Evolutionary conservation across 306 rosid genomes (phyloP).

Genomic region (Psophocarpus tetragonolobus): DNA sequence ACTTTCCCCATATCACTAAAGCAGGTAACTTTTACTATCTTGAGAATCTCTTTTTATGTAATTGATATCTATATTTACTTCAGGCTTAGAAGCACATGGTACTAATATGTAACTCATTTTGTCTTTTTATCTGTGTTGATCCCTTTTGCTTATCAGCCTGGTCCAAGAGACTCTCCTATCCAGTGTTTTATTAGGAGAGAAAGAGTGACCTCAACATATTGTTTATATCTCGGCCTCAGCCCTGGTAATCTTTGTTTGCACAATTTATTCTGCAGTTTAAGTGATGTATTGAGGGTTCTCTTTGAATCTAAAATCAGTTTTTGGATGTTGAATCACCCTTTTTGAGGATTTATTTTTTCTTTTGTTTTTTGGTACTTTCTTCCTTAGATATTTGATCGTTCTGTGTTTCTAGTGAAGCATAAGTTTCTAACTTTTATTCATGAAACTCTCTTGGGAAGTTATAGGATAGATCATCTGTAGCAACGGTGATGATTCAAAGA

Average conservation of each 20-base stretch:
- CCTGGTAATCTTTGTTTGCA: conserved; percentile 66
- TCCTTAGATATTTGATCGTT: background rate
- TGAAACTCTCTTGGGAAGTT: background rate
- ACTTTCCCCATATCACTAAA: conserved; percentile 90
- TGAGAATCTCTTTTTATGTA: background rate
- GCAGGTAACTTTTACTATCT: conserved; percentile 56
- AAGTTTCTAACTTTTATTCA: background rate
- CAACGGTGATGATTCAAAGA: too few relatives aligned
- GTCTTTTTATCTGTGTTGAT: background rate
- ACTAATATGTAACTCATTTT: conserved; percentile 23
- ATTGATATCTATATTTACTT: background rate
- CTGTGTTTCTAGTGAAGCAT: conserved; percentile 11
- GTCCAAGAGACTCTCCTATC: conserved; percentile 76
- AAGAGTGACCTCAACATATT: conserved; percentile 69
- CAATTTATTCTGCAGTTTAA: background rate
- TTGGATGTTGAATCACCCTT: background rate
- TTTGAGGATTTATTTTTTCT: background rate
- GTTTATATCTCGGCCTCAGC: conserved; percentile 83
- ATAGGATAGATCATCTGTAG: too few relatives aligned
- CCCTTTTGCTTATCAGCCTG: conserved; percentile 59
- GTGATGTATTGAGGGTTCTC: background rate
- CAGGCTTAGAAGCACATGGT: conserved; percentile 1
- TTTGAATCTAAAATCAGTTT: conserved; percentile 11
- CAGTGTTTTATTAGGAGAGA: conserved; percentile 95
- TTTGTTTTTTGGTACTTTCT: background rate